Percentiles rank a stretch among this genome's conserved stretches.
Evolutionary conservation across 164 flowering plant species (phyloP).

Genomic region (Amborella trichopoda): DNA sequence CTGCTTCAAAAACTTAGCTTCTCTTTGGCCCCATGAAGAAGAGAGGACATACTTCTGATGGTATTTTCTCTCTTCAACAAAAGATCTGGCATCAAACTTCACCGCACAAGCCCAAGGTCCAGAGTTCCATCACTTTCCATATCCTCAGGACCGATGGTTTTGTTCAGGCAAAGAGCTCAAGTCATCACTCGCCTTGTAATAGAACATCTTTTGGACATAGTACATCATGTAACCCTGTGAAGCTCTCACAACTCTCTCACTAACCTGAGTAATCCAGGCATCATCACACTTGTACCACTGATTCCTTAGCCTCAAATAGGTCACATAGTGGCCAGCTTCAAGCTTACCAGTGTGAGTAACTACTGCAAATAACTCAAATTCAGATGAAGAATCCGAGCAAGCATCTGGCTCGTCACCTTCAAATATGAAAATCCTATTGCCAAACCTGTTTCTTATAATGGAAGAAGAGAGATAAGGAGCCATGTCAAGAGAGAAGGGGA

Average conservation of each 20-base stretch:
- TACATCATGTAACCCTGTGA: constrained; percentile 83
- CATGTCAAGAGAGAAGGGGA: constrained; percentile 82
- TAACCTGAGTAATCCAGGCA: constrained; percentile 77
- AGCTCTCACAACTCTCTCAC: constrained; percentile 59
- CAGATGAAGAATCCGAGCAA: constrained; percentile 39
- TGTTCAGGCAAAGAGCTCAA: too few relatives aligned
- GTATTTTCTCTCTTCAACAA: too few relatives aligned
- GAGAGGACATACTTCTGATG: too few relatives aligned
- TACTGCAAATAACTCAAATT: constrained; percentile 90
- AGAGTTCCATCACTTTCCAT: too few relatives aligned
- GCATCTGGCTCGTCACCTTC: constrained; percentile 52
- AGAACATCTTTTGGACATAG: constrained; percentile 69
- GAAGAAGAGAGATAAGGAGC: constrained; percentile 84
- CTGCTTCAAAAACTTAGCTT: too few relatives aligned
- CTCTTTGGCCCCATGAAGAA: too few relatives aligned
- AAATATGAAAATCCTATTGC: constrained; percentile 57
- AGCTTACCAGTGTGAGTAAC: constrained; percentile 75
- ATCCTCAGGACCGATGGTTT: too few relatives aligned
- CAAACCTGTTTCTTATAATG: constrained; percentile 63
- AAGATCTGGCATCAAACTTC: too few relatives aligned
- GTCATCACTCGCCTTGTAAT: constrained; percentile 53
- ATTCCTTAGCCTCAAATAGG: constrained; percentile 52
- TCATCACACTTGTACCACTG: constrained; percentile 96
- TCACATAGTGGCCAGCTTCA: constrained; percentile 82
- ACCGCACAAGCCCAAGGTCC: too few relatives aligned